A percentile compares a stretch with the other conserved stretches of the same genome.
Evolutionary conservation across 495 filamentous ascomycete genomes (phyloP).

Genomic region (Talaromyces stipitatus): DNA sequence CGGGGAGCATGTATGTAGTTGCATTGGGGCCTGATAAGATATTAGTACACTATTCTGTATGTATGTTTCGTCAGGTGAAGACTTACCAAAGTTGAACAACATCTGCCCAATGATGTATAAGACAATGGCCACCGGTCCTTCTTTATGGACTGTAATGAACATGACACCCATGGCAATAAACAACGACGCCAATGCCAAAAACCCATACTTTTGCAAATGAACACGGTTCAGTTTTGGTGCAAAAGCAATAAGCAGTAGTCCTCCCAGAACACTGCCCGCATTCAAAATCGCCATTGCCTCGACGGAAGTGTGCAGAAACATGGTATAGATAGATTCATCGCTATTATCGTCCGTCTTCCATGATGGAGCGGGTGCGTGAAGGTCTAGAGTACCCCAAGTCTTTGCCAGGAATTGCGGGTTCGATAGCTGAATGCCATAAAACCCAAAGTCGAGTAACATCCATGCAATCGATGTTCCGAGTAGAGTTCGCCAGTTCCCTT

Average conservation of each 20-base stretch:
- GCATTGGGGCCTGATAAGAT: conserved; percentile 18
- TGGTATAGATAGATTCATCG: conserved; percentile 25
- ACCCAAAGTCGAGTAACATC: conserved; percentile 49
- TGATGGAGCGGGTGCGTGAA: conserved; percentile 21
- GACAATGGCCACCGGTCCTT: conserved; percentile 8
- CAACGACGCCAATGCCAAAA: conserved; percentile 23
- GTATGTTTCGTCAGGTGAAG: too few relatives aligned
- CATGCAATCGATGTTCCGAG: conserved; percentile 41
- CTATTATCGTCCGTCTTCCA: conserved; percentile 31
- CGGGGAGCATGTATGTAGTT: conserved; percentile 34
- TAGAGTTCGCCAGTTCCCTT: conserved; percentile 46
- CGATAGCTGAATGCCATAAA: conserved; percentile 49
- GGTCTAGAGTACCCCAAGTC: conserved; percentile 29
- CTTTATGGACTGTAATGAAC: conserved; percentile 9
- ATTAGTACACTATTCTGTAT: conserved; percentile 17
- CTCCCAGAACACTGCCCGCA: conserved; percentile 39
- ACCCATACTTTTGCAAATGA: conserved; percentile 39
- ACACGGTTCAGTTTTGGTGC: conserved; percentile 41
- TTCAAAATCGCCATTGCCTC: conserved; percentile 35
- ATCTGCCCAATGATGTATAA: conserved; percentile 22
- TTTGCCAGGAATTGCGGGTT: conserved; percentile 20
- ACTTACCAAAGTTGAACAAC: conserved; percentile 32
- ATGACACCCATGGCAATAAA: conserved; percentile 16
- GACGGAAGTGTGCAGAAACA: conserved; percentile 32
- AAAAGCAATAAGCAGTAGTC: conserved; percentile 33